Evolutionary conservation across 192 early-diverging fungal genomes (phyloP).

Genomic region (Entomortierella parvispora): DNA sequence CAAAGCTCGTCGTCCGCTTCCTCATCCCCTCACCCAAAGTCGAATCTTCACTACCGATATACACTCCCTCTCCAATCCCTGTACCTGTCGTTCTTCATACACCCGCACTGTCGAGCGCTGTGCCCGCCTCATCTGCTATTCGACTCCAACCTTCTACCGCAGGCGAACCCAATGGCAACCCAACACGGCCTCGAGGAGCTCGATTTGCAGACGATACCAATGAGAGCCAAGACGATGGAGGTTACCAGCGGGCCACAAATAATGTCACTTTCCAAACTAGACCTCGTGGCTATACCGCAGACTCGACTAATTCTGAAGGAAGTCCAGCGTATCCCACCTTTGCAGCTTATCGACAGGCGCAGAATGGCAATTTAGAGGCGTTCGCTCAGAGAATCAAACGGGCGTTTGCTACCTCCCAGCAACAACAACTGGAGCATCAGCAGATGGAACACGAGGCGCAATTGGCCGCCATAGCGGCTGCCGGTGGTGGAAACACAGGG

Average conservation of each 20-base stretch:
- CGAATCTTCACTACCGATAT: constrained; percentile 32
- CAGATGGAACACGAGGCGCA: constrained; percentile 4
- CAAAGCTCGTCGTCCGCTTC: constrained; percentile 30
- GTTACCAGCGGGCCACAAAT: neutral
- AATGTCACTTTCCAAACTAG: constrained; percentile 20
- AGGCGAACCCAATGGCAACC: neutral
- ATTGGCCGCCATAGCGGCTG: neutral
- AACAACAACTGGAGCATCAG: constrained; percentile 1
- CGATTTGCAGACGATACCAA: constrained; percentile 12
- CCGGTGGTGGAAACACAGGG: neutral
- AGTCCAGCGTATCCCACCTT: constrained; percentile 16
- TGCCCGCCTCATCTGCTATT: constrained; percentile 24
- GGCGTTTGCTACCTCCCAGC: constrained; percentile 17
- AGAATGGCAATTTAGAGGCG: constrained; percentile 22
- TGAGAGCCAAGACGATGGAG: neutral
- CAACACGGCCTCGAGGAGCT: neutral
- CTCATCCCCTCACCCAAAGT: constrained; percentile 29
- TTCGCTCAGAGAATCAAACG: constrained; percentile 24
- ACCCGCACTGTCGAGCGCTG: constrained; percentile 24
- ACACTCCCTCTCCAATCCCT: constrained; percentile 37
- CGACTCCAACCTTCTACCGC: constrained; percentile 22
- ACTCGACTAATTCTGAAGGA: constrained; percentile 11
- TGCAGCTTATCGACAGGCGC: constrained; percentile 25
- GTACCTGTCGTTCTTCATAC: constrained; percentile 22
- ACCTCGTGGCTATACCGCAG: constrained; percentile 1